Base-by-base conservation (phyloP, 139 green algal genomes). In the Zygnema circumcarinatum region DNA sequence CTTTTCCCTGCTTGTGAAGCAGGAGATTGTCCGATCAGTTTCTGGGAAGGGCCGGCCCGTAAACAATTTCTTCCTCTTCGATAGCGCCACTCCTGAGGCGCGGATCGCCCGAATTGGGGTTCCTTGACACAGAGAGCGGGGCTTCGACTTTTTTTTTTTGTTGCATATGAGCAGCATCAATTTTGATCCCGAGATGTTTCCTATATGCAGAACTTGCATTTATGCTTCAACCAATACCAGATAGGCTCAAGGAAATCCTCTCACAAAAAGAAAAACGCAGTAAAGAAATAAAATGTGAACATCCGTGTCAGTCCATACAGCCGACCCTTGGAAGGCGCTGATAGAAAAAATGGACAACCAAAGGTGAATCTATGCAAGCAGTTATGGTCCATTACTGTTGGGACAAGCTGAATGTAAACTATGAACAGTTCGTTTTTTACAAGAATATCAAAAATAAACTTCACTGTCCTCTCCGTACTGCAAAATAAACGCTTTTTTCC, bases 61-160 rank as follows among this genome's bases (percentile, higher is more conserved):
- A 38, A 91, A 94, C 41, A 98, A 98, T 87, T 90, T 96, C 16
- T 96, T 98, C 69, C 94, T 95, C n/a, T 98, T 89, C 79, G 85
- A 89, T 52, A 42, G 29, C 3, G 25, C 54, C 21, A 81, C 42
- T 22, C 29, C 38, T 42, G 33, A 91, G 25, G 85, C 76, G 0
- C 29, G 84, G 29, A 88, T 88, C 78, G 32, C 74, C 1, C 33
- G 47, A 73, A 31, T 69, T 16, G 16, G 16, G 7, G 7, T 25
- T 62, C 16, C 16, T 62, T 62, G 7, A 62, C 47, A 62, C 47
- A 62, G 7, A 62, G n/a, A n/a, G n/a, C n/a, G n/a, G n/a, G n/a
- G n/a, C n/a, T n/a, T n/a, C n/a, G n/a, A n/a, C n/a, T n/a, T n/a
- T n/a, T n/a, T n/a, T n/a, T n/a, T n/a, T n/a, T n/a, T n/a, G n/a